Evolutionary conservation across 2,329 filamentous ascomycete genomes (phyloP).

Genomic region (Incumbomyces lentus): DNA sequence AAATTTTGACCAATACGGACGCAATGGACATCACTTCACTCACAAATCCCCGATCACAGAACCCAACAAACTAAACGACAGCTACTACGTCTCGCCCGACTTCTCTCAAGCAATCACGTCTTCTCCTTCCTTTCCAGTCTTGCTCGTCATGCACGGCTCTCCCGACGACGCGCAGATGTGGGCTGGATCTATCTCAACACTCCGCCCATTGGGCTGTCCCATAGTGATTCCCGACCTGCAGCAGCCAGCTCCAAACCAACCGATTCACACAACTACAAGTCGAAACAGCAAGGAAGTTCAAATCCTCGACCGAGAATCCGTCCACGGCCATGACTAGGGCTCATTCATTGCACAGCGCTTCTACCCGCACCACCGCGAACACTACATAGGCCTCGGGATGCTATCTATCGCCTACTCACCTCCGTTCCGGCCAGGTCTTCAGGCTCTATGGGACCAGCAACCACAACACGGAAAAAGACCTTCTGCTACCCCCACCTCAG

Average conservation of each 20-base stretch:
- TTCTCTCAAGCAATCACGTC: conserved; percentile 1
- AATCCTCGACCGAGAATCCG: conserved; percentile 30
- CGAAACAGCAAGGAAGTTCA: conserved; percentile 16
- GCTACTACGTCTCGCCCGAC: conserved; percentile 7
- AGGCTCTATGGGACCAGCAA: conserved; percentile 24
- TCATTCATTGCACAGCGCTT: conserved; percentile 30
- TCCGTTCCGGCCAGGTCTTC: conserved; percentile 29
- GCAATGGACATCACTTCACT: conserved; percentile 3
- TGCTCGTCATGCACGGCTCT: conserved; percentile 38
- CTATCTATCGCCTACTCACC: conserved; percentile 34
- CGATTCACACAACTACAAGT: conserved; percentile 27
- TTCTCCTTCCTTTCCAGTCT: conserved; percentile 20
- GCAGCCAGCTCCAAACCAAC: conserved; percentile 32
- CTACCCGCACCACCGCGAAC: conserved; percentile 32
- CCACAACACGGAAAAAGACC: conserved; percentile 19
- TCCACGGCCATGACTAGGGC: conserved; percentile 41
- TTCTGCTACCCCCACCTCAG: conserved; percentile 30
- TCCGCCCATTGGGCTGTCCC: conserved; percentile 30
- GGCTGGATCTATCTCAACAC: conserved; percentile 30
- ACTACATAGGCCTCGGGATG: conserved; percentile 33
- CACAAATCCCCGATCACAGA: conserved; percentile 5
- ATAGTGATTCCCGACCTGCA: conserved; percentile 31
- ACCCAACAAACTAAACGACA: conserved; percentile 4
- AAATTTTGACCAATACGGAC: background rate
- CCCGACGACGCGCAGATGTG: conserved; percentile 39